Evolutionary conservation across 352 stramenopile species (phyloP).

Genomic region (Pythium dissotocum): DNA sequence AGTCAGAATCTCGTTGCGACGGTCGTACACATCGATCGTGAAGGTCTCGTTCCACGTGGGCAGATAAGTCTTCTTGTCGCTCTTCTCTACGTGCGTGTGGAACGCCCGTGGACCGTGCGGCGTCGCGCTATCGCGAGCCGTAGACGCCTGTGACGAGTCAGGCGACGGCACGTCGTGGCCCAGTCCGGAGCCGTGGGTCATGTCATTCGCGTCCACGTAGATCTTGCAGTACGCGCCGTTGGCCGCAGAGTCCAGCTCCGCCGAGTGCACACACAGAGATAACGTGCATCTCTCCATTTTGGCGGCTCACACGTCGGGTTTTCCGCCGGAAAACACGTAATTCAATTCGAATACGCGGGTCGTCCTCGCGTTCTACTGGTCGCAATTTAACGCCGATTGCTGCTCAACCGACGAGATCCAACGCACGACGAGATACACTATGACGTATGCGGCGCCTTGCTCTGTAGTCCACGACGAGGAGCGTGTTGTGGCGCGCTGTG

Average conservation of each 20-base stretch:
- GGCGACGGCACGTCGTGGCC: slow-evolving; percentile 16
- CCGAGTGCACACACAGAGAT: slow-evolving; percentile 29
- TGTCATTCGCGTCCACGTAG: slow-evolving; percentile 29
- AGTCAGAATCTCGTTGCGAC: slow-evolving; percentile 46
- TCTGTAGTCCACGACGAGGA: not conserved
- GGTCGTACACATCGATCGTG: slow-evolving; percentile 26
- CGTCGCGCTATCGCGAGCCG: slow-evolving; percentile 7
- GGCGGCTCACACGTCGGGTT: not conserved
- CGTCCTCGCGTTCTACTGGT: not conserved
- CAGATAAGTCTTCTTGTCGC: slow-evolving; percentile 25
- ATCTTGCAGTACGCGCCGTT: slow-evolving; percentile 34
- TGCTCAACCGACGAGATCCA: not conserved
- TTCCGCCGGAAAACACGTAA: not conserved
- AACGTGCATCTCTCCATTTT: slow-evolving; percentile 22
- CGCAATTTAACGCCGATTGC: not conserved
- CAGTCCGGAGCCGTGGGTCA: slow-evolving; percentile 11
- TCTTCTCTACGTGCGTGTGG: slow-evolving; percentile 28
- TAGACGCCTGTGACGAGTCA: slow-evolving; percentile 8
- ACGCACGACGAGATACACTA: not conserved
- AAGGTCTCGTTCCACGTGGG: slow-evolving; percentile 33
- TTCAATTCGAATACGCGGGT: not conserved
- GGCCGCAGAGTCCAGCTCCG: slow-evolving; percentile 26
- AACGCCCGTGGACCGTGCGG: slow-evolving; percentile 16
- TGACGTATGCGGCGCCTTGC: not conserved
- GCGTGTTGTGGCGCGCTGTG: not conserved